Conservation (phyloP, 1,284 basidiomycete species). For the Fomitopsis palustris region DNA sequence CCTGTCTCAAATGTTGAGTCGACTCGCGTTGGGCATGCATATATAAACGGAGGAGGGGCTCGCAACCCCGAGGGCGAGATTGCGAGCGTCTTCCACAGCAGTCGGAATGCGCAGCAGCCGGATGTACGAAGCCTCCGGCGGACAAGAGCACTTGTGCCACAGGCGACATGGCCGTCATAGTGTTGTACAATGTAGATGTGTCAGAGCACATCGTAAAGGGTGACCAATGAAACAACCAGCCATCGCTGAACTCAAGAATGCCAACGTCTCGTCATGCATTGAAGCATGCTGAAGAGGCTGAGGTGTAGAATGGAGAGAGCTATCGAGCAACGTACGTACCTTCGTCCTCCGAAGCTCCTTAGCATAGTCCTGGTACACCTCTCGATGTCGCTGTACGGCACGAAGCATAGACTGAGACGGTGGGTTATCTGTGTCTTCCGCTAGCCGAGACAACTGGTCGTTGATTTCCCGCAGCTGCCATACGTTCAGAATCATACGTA, state of each 20-base stretch:
- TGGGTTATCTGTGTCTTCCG: constrained; percentile 69
- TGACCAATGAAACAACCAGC: too few species aligned
- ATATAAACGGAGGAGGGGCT: too few species aligned
- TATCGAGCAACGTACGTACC: constrained; percentile 37
- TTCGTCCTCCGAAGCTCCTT: constrained; percentile 84
- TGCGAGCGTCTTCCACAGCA: too few species aligned
- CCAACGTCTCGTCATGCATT: too few species aligned
- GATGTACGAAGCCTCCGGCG: neutral
- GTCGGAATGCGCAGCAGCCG: neutral
- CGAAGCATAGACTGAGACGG: constrained; percentile 85
- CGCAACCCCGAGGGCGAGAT: too few species aligned
- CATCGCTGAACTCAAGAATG: too few species aligned
- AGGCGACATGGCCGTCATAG: too few species aligned
- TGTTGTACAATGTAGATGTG: too few species aligned
- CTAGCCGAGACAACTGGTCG: constrained; percentile 65
- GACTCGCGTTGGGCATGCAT: too few species aligned
- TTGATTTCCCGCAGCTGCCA: constrained; percentile 79
- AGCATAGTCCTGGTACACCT: constrained; percentile 85
- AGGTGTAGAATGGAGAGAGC: neutral
- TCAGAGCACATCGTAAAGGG: too few species aligned
- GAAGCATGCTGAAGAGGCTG: neutral
- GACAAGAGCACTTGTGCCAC: too few species aligned
- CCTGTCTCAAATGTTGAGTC: too few species aligned
- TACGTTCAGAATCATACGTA: neutral
- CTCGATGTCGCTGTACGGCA: constrained; percentile 86